Evolutionary conservation across 2,329 filamentous ascomycete genomes (phyloP), one percentile per base, ranked within the genome.

Genomic region (Botrytis fragariae): DNA sequence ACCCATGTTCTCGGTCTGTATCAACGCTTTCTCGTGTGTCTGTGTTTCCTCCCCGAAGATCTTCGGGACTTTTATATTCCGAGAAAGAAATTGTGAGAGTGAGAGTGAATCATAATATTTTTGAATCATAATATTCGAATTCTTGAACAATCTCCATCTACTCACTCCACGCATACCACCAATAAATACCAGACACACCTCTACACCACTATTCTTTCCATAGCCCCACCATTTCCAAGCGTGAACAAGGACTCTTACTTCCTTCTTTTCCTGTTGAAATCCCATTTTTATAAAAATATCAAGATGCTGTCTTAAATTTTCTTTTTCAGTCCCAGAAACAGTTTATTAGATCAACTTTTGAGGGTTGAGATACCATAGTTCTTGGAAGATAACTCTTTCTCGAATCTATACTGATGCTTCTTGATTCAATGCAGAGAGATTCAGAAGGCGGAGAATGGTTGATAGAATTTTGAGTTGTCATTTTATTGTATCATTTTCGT

Each of bases 371-470:
- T 51, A 51, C 10, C 5, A 14, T 51, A 4, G 0, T 14, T 14
- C 0, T 10, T n/a, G 0, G 10, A 1, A 51, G 4, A 51, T n/a
- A 4, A 3, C 9, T n/a, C 1, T 6, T 0, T 14, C 25, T n/a
- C 14, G 48, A 3, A 25, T 51, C 4, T n/a, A 51, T 14, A 9
- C 44, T 22, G 2, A 45, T 22, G 44, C 2, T 18, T 22, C 44
- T 45, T 45, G 42, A 8, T 6, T 20, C 0, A 8, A 44, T 20
- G 6, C 8, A 12, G 22, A 51, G 22, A 25, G 22, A 12, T n/a
- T 12, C 0, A 51, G 8, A n/a, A n/a, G n/a, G n/a, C n/a, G n/a
- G n/a, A n/a, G n/a, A n/a, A n/a, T n/a, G n/a, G n/a, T n/a, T n/a
- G n/a, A n/a, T n/a, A n/a, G n/a, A n/a, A n/a, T n/a, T n/a, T n/a